Conservation (phyloP, 768 basidiomycete species). For the Russula brevipes region DNA sequence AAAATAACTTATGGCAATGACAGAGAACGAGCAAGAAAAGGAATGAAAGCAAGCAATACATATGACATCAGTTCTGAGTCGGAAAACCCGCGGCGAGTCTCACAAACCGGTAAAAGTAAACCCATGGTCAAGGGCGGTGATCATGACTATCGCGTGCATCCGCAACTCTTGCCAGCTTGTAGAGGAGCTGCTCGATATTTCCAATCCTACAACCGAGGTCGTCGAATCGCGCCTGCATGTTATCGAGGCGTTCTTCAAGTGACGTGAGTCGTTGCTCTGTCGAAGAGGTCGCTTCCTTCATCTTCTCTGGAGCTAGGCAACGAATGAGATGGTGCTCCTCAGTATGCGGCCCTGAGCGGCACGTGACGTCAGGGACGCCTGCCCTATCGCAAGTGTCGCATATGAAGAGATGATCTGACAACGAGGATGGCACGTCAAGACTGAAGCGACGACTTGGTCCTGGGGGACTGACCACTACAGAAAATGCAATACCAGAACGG, state of each 20-base stretch:
- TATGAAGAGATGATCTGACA: neutral
- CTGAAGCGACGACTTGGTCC: no score
- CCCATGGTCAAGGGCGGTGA: neutral
- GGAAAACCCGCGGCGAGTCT: neutral
- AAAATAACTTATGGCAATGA: no score
- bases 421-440: neutral
- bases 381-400: neutral
- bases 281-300: neutral
- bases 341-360: no score
- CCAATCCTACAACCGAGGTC: neutral
- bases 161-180: neutral
- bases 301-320: neutral
- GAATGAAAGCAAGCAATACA: no score
- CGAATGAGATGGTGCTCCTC: neutral
- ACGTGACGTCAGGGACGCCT: no score
- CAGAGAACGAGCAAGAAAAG: no score
- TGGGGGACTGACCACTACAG: conserved; percentile 1
- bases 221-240: neutral
- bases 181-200: conserved; percentile 11
- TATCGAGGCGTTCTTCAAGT: neutral
- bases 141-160: neutral
- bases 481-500: conserved; percentile 6
- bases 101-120: neutral
- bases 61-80: no score
- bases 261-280: conserved; percentile 10